Conservation (phyloP, 1,284 basidiomycete species). For the Ganoderma multipileum region DNA sequence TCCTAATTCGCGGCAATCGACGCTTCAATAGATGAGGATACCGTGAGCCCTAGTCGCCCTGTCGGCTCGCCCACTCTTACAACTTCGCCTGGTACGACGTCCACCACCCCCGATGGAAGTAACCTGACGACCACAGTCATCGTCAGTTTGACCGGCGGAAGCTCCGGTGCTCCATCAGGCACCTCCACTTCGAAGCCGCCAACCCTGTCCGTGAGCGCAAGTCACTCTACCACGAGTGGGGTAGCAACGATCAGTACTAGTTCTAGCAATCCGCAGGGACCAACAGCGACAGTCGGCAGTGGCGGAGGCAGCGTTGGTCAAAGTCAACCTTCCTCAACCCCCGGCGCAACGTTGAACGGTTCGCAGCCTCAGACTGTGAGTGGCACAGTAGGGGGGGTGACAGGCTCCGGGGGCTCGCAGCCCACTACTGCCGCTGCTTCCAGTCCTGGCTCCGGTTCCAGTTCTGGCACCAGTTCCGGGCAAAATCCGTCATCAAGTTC, state of each 20-base stretch:
- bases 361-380: neutral
- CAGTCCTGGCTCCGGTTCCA: neutral
- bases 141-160: neutral
- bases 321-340: neutral
- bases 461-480: neutral
- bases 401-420: neutral
- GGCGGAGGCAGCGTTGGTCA: neutral
- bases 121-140: neutral
- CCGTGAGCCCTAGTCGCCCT: neutral
- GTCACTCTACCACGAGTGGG: neutral
- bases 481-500: neutral
- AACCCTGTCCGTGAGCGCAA: neutral
- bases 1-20: neutral
- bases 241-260: neutral
- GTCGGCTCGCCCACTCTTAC: neutral
- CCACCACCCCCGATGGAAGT: neutral
- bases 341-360: neutral
- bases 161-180: neutral
- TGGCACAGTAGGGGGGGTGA: neutral
- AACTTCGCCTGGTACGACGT: neutral
- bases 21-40: neutral
- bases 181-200: neutral
- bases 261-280: neutral
- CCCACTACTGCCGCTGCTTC: neutral
- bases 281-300: neutral